Conservation (phyloP, 2,329 filamentous ascomycete genomes). For the Verticillium klebahnii region DNA sequence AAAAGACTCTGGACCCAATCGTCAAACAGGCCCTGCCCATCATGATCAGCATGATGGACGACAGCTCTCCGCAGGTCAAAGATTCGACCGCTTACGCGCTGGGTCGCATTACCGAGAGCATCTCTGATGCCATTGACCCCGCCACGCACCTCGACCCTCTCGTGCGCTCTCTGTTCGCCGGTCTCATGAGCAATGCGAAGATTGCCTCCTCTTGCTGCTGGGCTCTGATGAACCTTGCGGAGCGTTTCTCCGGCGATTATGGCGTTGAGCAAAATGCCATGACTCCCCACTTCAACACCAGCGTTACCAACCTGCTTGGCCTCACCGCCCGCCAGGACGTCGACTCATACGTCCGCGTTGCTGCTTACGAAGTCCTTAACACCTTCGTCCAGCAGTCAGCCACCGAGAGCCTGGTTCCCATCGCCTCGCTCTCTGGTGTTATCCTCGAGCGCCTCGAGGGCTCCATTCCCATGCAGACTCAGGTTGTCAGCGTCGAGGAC, state of each 20-base stretch:
- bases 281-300: slow-evolving; percentile 89
- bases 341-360: slow-evolving; percentile 86
- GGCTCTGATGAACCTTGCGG: slow-evolving; percentile 97
- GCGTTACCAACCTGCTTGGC: slow-evolving; percentile 76
- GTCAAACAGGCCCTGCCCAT: slow-evolving; percentile 94
- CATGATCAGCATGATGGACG: slow-evolving; percentile 87
- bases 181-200: slow-evolving; percentile 85
- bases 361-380: slow-evolving; percentile 95
- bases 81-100: slow-evolving; percentile 96
- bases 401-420: slow-evolving; percentile 73
- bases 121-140: slow-evolving; percentile 87
- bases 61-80: slow-evolving; percentile 82
- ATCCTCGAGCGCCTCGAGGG: slow-evolving; percentile 88
- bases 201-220: slow-evolving; percentile 99
- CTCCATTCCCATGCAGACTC: slow-evolving; percentile 81
- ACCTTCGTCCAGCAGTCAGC: slow-evolving; percentile 90
- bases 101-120: slow-evolving; percentile 91
- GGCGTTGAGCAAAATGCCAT: slow-evolving; percentile 75
- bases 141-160: slow-evolving; percentile 76
- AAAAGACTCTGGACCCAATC: slow-evolving; percentile 85
- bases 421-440: slow-evolving; percentile 80
- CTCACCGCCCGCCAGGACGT: slow-evolving; percentile 80
- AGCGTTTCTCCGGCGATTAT: slow-evolving; percentile 86
- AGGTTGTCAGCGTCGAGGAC: slow-evolving; percentile 96
- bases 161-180: slow-evolving; percentile 84